These are phyloP conservation scores for Lenzites betulinus DNA, from an alignment of 768 basidiomycete genomes.

Conservation along the genomic window DNA sequence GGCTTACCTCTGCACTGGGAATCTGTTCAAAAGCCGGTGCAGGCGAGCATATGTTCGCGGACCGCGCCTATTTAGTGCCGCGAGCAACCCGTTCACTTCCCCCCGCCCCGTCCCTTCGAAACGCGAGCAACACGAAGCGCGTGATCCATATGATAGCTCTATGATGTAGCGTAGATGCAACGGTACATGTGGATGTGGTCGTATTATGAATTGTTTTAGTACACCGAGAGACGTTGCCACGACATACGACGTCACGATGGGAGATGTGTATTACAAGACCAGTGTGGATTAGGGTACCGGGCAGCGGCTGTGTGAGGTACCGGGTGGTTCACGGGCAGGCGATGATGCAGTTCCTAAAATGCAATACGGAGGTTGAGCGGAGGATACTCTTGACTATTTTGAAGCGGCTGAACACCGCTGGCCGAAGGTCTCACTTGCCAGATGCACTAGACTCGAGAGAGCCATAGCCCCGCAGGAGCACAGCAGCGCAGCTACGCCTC, in stretches of 20 bases:
- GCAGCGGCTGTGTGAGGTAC: conserved; percentile 1
- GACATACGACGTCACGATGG: not conserved
- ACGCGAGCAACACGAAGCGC: not conserved
- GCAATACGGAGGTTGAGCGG: not conserved
- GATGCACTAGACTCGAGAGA: too few relatives aligned
- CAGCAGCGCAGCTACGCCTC: conserved; percentile 48
- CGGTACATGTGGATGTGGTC: conserved; percentile 1
- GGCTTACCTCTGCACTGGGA: not conserved
- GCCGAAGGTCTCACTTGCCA: too few relatives aligned
- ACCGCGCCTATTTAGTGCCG: too few relatives aligned
- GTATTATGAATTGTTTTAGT: not conserved
- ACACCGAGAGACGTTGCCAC: too few relatives aligned
- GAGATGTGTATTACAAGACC: not conserved
- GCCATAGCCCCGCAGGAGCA: too few relatives aligned
- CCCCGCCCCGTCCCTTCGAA: too few relatives aligned
- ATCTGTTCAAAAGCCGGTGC: too few relatives aligned
- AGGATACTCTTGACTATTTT: not conserved
- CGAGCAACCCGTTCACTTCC: too few relatives aligned
- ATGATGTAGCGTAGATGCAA: conserved; percentile 1
- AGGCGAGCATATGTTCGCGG: too few relatives aligned
- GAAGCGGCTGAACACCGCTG: too few relatives aligned
- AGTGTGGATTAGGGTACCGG: conserved; percentile 10
- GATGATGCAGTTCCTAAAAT: too few relatives aligned
- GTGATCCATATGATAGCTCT: not conserved
- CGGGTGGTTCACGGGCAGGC: not conserved